Evolutionary conservation across 169 alveolate species (phyloP), one percentile per base, ranked within the genome.

Genomic region (Besnoitia besnoiti): DNA sequence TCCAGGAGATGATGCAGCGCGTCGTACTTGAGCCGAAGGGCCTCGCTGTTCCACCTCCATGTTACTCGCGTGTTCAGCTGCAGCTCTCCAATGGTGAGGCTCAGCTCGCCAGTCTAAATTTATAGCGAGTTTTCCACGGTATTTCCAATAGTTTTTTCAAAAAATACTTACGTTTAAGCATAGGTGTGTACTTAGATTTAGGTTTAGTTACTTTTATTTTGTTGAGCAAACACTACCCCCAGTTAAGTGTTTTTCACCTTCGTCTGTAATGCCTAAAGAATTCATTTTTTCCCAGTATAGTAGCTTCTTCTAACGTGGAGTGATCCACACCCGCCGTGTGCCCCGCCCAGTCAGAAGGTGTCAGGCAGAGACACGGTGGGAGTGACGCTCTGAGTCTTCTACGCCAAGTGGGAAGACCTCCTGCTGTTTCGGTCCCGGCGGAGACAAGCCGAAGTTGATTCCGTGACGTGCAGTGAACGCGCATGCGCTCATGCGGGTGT

Each of bases 1-100:
- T 85, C 8, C 91, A 85, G n/a, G 91, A 77, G 35, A 37, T 77
- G 55, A 77, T 77, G 87, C 27, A 30, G 59, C 55, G 87, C 12
- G 33, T 77, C n/a, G 49, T 77, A 2, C 21, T 77, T 30, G 87
- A 77, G 16, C 46, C 80, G 4, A 73, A 73, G 82, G 87, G 87
- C 40, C 40, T 77, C 35, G 59, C 61, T n/a, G 87, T 77, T 4
- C 87, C 87, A 37, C 87, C 50, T 10, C 87, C 87, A 0, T 77
- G n/a, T 55, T 19, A 39, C 59, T 30, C 87, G 4, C n/a, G 59
- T 0, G 40, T 77, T 24, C 61, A 37, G 59, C 59, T 14, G 27
- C 87, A 77, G 87, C 50, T 77, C 59, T 77, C 87, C 35, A 42
- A 77, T 14, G 87, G 87, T 40, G 40, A 33, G 80, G 12, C 10